Evolutionary conservation across 371 early-diverging fungal genomes (phyloP).

Genomic region (Actinomortierella ambigua): DNA sequence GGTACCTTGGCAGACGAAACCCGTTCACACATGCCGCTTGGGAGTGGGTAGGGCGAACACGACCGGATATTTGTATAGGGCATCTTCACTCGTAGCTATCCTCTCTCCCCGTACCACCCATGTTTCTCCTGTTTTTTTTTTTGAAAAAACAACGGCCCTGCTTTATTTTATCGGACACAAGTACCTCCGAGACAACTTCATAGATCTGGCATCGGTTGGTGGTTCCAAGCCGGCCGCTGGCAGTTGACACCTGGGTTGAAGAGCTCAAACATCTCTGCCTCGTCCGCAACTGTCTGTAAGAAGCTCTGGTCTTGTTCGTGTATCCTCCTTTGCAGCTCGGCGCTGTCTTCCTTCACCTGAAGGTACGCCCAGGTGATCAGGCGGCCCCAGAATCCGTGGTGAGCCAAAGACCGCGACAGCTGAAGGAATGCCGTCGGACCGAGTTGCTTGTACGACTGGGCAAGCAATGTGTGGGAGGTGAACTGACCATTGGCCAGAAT

Average conservation of each 20-base stretch:
- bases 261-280: slow-evolving; percentile 45
- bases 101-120: too few species aligned
- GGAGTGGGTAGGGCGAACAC: too few species aligned
- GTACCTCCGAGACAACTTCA: too few species aligned
- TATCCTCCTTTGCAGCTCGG: slow-evolving; percentile 6
- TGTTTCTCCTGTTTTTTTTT: too few species aligned
- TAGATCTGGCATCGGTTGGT: slow-evolving; percentile 2
- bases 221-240: slow-evolving; percentile 15
- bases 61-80: too few species aligned
- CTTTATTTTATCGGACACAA: too few species aligned
- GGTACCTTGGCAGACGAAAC: too few species aligned
- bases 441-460: slow-evolving; percentile 25
- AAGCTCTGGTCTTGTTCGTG: slow-evolving; percentile 13
- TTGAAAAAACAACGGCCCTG: too few species aligned
- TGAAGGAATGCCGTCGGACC: slow-evolving; percentile 18
- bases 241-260: slow-evolving; percentile 38
- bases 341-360: slow-evolving; percentile 19
- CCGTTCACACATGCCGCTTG: too few species aligned
- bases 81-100: too few species aligned
- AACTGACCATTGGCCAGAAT: slow-evolving; percentile 34
- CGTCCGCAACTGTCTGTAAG: slow-evolving; percentile 28
- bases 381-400: slow-evolving; percentile 42
- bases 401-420: slow-evolving; percentile 21
- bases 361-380: slow-evolving; percentile 34
- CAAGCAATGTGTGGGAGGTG: slow-evolving; percentile 32